These are phyloP conservation scores for Nicotiana benthamiana DNA, from an alignment of 257 asterid species.

Conservation along the genomic window DNA sequence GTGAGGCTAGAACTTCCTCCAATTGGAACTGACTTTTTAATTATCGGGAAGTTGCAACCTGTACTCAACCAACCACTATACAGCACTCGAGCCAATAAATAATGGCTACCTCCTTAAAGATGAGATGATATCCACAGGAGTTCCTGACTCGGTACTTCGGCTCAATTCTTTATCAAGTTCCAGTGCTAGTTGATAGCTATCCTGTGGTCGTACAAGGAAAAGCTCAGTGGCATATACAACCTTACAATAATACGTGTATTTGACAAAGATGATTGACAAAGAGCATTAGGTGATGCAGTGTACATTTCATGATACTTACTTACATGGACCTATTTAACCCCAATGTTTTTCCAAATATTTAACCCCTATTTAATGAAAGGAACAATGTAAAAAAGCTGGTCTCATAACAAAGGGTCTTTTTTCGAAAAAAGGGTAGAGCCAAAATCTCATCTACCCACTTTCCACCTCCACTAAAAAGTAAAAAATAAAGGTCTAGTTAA, in stretches of 20 bases:
- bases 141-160: constrained; percentile 38
- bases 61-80: background rate
- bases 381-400: background rate
- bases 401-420: background rate
- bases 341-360: background rate
- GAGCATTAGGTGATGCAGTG: background rate
- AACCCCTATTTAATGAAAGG: background rate
- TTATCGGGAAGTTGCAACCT: background rate
- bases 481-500: background rate
- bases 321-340: background rate
- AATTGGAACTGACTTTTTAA: background rate
- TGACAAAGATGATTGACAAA: background rate
- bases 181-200: constrained; percentile 79
- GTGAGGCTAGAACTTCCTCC: background rate
- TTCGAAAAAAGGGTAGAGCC: background rate
- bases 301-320: background rate
- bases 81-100: background rate
- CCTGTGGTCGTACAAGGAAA: constrained; percentile 35
- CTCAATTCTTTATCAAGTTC: constrained; percentile 70
- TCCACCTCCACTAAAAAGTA: background rate
- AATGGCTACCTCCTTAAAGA: constrained; percentile 48
- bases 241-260: background rate
- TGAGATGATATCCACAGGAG: constrained; percentile 51
- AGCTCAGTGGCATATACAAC: background rate
- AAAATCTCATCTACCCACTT: no score